phyloP scores from a whole-genome alignment of 768 basidiomycete species.

The Podaxis carcinomalis region DNA sequence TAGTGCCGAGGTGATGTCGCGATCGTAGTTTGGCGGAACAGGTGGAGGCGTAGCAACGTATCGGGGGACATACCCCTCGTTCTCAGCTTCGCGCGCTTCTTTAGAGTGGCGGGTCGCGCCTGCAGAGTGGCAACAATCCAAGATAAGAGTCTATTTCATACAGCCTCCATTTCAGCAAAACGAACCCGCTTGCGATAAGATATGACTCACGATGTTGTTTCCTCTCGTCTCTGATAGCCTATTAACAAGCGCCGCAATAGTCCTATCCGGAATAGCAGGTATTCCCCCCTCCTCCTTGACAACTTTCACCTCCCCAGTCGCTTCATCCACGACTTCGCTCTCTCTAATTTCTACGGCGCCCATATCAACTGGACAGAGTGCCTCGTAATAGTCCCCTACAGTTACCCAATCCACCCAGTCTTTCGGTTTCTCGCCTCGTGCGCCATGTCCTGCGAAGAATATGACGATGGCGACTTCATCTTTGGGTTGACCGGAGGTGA shows the following conservation, averaged over 20 bases:
- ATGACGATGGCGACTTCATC: conserved; percentile 33
- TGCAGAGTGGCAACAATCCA: conserved; percentile 43
- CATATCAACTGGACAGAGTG: conserved; percentile 31
- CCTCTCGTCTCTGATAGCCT: conserved; percentile 33
- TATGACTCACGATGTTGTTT: conserved; percentile 33
- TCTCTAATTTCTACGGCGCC: background rate
- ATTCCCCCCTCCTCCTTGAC: conserved; percentile 9
- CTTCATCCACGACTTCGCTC: background rate
- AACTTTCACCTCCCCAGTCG: conserved; percentile 1
- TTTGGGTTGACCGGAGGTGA: conserved; percentile 4
- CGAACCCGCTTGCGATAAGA: too few relatives aligned
- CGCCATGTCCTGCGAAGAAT: conserved; percentile 44
- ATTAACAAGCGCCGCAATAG: conserved; percentile 32
- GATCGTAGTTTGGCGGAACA: conserved; percentile 22
- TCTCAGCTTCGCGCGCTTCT: background rate
- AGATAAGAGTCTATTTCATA: conserved; percentile 33
- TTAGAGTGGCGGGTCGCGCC: conserved; percentile 25
- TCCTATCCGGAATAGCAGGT: conserved; percentile 39
- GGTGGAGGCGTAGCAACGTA: conserved; percentile 23
- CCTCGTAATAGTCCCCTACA: conserved; percentile 26
- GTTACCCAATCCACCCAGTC: conserved; percentile 24
- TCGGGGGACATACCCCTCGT: conserved; percentile 18
- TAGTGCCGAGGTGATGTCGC: conserved; percentile 15
- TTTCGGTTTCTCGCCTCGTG: conserved; percentile 25
- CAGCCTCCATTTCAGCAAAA: too few relatives aligned